Conservation (phyloP, 2,329 filamentous ascomycete genomes). For the Nemania bipapillata region DNA sequence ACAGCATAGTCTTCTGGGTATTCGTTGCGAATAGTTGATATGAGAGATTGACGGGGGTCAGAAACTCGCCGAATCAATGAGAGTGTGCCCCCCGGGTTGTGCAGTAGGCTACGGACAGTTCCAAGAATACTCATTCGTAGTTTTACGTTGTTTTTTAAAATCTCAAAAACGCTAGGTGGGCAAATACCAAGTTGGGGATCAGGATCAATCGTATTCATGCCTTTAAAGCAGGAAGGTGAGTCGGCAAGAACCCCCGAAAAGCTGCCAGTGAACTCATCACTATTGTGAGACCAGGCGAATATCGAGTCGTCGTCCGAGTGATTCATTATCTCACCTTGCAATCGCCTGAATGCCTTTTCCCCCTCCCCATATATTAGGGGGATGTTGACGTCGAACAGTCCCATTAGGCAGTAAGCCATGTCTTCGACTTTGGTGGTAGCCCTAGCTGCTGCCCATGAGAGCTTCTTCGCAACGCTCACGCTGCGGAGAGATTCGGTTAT, state of each 20-base stretch:
- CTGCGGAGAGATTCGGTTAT: too few relatives aligned
- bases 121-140: background rate
- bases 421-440: background rate
- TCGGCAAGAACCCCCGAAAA: conserved; percentile 8
- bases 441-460: background rate
- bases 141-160: background rate
- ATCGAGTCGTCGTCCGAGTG: background rate
- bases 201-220: background rate
- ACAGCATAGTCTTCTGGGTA: conserved; percentile 1
- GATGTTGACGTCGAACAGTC: conserved; percentile 14
- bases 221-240: background rate
- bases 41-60: background rate
- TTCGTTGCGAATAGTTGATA: background rate
- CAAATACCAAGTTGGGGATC: background rate
- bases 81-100: background rate
- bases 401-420: conserved; percentile 8
- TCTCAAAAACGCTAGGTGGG: background rate
- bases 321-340: conserved; percentile 13
- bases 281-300: conserved; percentile 9
- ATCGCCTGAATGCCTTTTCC: background rate
- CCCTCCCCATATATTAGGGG: conserved; percentile 13
- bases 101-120: background rate
- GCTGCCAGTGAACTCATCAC: background rate
- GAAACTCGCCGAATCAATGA: background rate
- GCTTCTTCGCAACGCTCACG: background rate